These are phyloP conservation scores for Sclerotinia sclerotiorum DNA, from an alignment of 2,329 filamentous ascomycete species.

Conservation along the genomic window DNA sequence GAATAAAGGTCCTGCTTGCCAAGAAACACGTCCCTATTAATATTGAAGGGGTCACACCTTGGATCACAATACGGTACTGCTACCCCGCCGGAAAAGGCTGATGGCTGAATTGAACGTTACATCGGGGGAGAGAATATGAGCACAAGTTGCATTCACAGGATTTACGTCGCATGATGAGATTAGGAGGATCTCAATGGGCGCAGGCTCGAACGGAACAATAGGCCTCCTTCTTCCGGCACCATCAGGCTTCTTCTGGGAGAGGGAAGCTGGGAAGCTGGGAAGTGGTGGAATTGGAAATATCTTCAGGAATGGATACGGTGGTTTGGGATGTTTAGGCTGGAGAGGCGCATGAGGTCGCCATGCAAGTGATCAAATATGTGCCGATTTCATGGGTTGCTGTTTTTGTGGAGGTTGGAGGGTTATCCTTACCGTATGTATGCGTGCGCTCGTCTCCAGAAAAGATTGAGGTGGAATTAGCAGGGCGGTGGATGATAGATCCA, in stretches of 20 bases:
- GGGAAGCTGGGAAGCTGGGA: not conserved
- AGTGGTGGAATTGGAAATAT: not conserved
- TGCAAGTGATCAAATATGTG: constrained; percentile 21
- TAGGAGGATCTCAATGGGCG: not conserved
- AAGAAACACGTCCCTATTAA: constrained; percentile 17
- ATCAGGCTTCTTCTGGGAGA: constrained; percentile 1
- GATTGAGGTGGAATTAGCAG: constrained; percentile 17
- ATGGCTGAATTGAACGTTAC: constrained; percentile 20
- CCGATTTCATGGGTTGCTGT: constrained; percentile 16
- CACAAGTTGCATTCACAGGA: constrained; percentile 15
- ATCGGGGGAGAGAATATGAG: constrained; percentile 1
- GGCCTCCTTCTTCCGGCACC: not conserved
- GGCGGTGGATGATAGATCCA: not conserved
- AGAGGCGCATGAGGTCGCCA: not conserved
- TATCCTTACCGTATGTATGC: not conserved
- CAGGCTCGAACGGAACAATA: constrained; percentile 3
- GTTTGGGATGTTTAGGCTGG: constrained; percentile 11
- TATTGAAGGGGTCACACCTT: constrained; percentile 10
- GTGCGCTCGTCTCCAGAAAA: constrained; percentile 31
- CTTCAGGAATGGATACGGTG: not conserved
- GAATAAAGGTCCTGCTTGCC: constrained; percentile 8
- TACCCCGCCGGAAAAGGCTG: constrained; percentile 15
- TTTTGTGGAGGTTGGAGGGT: not conserved
- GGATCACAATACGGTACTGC: not conserved
- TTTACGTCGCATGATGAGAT: constrained; percentile 22